Evolutionary conservation across 106 monocot genomes (phyloP).

Genomic region (Allium cepa): DNA sequence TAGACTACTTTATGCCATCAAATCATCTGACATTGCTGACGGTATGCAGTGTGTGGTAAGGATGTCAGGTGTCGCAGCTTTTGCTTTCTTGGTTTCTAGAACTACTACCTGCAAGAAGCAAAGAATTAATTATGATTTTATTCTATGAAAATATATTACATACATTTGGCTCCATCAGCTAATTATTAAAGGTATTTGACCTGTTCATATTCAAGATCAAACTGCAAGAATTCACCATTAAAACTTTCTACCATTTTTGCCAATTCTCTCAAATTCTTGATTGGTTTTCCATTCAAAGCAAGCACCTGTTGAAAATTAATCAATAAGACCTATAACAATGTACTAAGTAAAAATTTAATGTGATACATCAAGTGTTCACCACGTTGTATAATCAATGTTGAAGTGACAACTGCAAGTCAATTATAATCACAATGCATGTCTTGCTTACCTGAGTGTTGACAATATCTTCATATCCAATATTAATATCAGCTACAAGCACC

Average conservation of each 20-base stretch:
- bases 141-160: too few relatives aligned
- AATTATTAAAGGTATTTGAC: conserved; percentile 9
- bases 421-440: too few relatives aligned
- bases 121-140: too few relatives aligned
- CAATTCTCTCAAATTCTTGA: conserved; percentile 82
- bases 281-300: conserved; percentile 85
- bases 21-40: conserved; percentile 77
- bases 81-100: conserved; percentile 66
- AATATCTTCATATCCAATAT: conserved; percentile 99
- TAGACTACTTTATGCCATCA: conserved; percentile 32
- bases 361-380: too few relatives aligned
- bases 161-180: too few relatives aligned
- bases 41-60: conserved; percentile 87
- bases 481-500: conserved; percentile 98
- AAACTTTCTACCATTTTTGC: conserved; percentile 81
- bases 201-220: conserved; percentile 93
- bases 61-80: conserved; percentile 83
- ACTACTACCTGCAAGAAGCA: conserved; percentile 58
- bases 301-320: conserved; percentile 7
- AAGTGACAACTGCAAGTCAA: too few relatives aligned
- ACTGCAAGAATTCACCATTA: conserved; percentile 79
- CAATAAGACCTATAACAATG: too few relatives aligned
- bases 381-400: too few relatives aligned
- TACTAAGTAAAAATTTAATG: too few relatives aligned
- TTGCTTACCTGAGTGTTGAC: conserved; percentile 82